phyloP scores from a whole-genome alignment of 495 filamentous ascomycete species.

The Xylaria nigripes region DNA sequence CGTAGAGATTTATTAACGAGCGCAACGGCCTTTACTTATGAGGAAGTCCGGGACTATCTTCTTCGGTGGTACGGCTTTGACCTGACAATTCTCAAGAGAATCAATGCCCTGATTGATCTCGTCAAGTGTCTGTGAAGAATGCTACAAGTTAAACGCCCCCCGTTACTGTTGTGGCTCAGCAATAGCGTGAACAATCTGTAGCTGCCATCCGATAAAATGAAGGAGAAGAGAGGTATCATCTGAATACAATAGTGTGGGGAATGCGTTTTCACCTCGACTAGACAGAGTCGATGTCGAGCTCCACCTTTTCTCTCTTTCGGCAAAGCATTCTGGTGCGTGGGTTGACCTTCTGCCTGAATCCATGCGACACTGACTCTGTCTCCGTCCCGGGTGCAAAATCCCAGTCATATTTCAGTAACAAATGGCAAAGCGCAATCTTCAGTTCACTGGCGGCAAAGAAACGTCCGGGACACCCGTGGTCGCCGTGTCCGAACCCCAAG shows the following conservation, averaged over 20 bases:
- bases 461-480: constrained; percentile 34
- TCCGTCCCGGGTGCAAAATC: constrained; percentile 15
- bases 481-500: constrained; percentile 32
- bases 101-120: background rate
- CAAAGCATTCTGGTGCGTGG: background rate
- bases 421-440: constrained; percentile 33
- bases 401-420: constrained; percentile 38
- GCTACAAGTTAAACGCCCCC: too few relatives aligned
- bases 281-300: constrained; percentile 9
- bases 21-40: background rate
- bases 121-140: background rate
- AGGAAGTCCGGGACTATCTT: background rate
- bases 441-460: constrained; percentile 36
- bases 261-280: too few relatives aligned
- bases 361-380: background rate
- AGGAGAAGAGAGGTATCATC: background rate
- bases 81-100: background rate
- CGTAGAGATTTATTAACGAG: background rate
- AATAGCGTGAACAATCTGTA: background rate
- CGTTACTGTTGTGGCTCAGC: too few relatives aligned
- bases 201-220: background rate
- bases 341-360: constrained; percentile 2
- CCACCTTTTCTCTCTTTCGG: background rate
- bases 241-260: background rate
- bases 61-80: background rate